phyloP scores from a whole-genome alignment of 75 land plant genomes.

The Ceratopteris richardii region DNA sequence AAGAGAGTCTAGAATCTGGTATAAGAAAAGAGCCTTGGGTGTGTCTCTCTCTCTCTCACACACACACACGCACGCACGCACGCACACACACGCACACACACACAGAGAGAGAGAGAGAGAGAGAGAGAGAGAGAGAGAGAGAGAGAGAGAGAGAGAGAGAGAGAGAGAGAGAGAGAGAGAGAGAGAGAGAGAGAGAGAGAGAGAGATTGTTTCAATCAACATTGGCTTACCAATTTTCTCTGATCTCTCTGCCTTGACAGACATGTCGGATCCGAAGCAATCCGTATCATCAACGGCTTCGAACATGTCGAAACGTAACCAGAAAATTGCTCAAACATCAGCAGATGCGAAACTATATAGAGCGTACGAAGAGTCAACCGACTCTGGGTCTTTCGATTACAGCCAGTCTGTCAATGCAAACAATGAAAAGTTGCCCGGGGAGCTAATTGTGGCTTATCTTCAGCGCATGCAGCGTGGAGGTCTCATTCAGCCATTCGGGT shows the following conservation, averaged over 20 bases:
- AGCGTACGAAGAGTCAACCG: slow-evolving; percentile 42
- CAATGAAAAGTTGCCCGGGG: slow-evolving; percentile 18
- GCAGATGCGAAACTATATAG: slow-evolving; percentile 71
- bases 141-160: slow-evolving; percentile 3
- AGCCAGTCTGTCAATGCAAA: slow-evolving; percentile 34
- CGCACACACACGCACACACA: not conserved
- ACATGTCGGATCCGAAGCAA: not conserved
- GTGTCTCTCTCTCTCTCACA: too few species aligned
- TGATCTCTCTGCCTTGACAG: not conserved
- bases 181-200: slow-evolving; percentile 3
- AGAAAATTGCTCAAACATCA: slow-evolving; percentile 59
- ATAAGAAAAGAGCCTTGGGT: not conserved
- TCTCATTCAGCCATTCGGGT: slow-evolving; percentile 71
- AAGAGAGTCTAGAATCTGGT: not conserved
- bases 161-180: slow-evolving; percentile 8
- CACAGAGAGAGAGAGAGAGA: not conserved
- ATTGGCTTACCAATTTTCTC: too few species aligned
- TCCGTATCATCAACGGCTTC: slow-evolving; percentile 1
- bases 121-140: slow-evolving; percentile 5
- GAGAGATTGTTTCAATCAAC: too few species aligned
- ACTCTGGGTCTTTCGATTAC: slow-evolving; percentile 57
- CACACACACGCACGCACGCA: not conserved
- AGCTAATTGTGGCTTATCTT: slow-evolving; percentile 53
- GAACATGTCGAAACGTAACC: slow-evolving; percentile 33
- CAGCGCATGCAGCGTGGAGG: slow-evolving; percentile 67